Evolutionary conservation across 2,329 filamentous ascomycete genomes (phyloP), one percentile per base, ranked within the genome.

Genomic region (Sarocladium strictum): DNA sequence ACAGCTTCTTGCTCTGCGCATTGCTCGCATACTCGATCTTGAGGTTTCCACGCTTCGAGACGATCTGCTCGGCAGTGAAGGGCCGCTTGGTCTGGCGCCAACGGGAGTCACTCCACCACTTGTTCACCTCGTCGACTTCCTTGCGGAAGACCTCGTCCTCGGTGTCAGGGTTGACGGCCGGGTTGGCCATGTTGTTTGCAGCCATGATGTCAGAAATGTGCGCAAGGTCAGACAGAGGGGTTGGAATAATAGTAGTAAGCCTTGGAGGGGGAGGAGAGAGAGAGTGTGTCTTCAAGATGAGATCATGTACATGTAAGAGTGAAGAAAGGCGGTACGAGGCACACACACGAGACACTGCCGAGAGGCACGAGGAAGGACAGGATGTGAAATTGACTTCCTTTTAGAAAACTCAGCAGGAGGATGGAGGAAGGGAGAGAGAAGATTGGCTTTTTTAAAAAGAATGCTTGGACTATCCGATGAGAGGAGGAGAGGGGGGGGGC

Each of bases 11-110:
- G 49, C 89, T 81, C 74, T 92, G 86, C 17, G 76, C 76, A 70
- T 95, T 96, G 75, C 92, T 94, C 19, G 94, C 87, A 69, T 97
- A 97, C 59, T 95, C 81, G 63, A 97, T 87, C 73, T 87, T 90
- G 64, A 99, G 76, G 66, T 88, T 92, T 56, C 94, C 94, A 67
- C 94, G 81, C 83, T 99, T 99, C 53, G 89, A 86, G 59, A 96
- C 94, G 67, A 99, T 97, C 75, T 96, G 89, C 79, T 97, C 94
- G 29, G 94, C 91, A 3, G 92, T 96, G 71, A 94, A 99, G 23
- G 94, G 86, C 56, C 94, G 83, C 76, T 89, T 92, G 64, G 94
- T 99, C 73, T 90, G 84, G 69, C 89, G 83, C 94, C 94, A 99
- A 79, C 94, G 83, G 55, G 90, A 83, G 64, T 95, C 89, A 53